Evolutionary conservation across 2,329 filamentous ascomycete genomes (phyloP), one percentile per base, ranked within the genome.

Genomic region (Ambrosiella xylebori): DNA sequence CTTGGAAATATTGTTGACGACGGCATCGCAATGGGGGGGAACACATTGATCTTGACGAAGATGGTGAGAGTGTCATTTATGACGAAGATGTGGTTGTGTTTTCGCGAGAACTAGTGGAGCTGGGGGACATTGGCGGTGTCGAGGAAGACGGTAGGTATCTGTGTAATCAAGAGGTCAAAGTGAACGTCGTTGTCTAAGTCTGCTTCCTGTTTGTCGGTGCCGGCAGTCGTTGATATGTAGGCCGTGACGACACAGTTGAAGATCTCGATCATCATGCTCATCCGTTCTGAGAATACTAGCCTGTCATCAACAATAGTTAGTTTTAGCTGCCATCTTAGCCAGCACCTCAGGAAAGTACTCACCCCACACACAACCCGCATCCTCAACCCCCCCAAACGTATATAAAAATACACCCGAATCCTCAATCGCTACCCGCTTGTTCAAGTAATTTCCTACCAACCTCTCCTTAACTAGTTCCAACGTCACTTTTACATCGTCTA

Each of bases 1-100:
- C 65, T 82, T 82, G n/a, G 77, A 81, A 13, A 81, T 68, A 27
- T 73, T 76, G 0, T 74, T 74, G 13, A 77, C 62, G 37, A 82
- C 61, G 0, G 79, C 65, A 62, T 82, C 77, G 1, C 73, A 72
- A 0, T 70, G 67, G 4, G 66, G 4, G 66, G 62, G 2, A 79
- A 65, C 39, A 82, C 65, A 63, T 81, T 75, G 59, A 78, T 64
- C 63, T 76, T 78, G 63, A 66, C 71, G 57, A 74, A 74, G 36
- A 70, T 70, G n/a, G 69, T 69, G 51, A 76, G 61, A 0, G 75
- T 78, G 51, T 78, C 76, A 62, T 78, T 76, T 1, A 74, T 64
- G 13, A 75, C 66, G 51, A 77, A 61, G 54, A 74, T 67, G 62
- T 77, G 74, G 41, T 65, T 65, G 62, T 74, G 69, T 61, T 71